Conservation (phyloP, 2,329 filamentous ascomycete species). For the Xylariaceae sp. region DNA sequence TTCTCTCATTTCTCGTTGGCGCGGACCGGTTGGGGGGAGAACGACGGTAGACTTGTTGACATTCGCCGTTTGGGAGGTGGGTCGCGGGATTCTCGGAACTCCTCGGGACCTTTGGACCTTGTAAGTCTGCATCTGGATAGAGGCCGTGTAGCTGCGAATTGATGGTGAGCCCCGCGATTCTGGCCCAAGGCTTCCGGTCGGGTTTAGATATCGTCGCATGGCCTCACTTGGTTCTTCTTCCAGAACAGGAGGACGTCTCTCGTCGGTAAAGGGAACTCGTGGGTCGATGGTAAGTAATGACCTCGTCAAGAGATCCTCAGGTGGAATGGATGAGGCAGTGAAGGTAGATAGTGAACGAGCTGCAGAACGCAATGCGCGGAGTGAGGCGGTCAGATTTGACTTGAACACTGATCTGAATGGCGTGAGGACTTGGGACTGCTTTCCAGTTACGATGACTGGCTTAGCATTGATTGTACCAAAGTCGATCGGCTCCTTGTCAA, state of each 20-base stretch:
- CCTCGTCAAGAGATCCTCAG: constrained; percentile 63
- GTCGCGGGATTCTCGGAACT: constrained; percentile 25
- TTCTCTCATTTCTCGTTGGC: constrained; percentile 65
- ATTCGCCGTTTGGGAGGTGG: constrained; percentile 23
- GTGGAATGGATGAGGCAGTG: constrained; percentile 59
- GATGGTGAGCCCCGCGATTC: constrained; percentile 35
- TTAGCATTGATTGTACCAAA: constrained; percentile 44
- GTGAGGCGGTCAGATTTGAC: constrained; percentile 64
- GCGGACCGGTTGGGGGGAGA: constrained; percentile 42
- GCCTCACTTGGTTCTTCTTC: constrained; percentile 63
- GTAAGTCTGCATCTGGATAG: constrained; percentile 71
- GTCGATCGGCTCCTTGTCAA: constrained; percentile 44
- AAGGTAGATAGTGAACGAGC: constrained; percentile 61
- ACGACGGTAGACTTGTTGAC: constrained; percentile 31
- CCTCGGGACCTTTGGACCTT: constrained; percentile 51
- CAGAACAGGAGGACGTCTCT: constrained; percentile 58
- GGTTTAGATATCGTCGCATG: constrained; percentile 64
- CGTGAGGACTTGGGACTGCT: constrained; percentile 32
- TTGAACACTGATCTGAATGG: constrained; percentile 60
- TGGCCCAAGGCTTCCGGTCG: constrained; percentile 49
- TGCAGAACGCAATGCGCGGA: constrained; percentile 60
- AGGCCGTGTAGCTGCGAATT: constrained; percentile 54
- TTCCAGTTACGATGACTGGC: constrained; percentile 24
- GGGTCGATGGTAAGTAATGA: constrained; percentile 66
- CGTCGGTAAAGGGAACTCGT: constrained; percentile 62